Base-by-base conservation (phyloP, 2,329 filamentous ascomycete genomes). In the Trichoderma semiorbis region DNA sequence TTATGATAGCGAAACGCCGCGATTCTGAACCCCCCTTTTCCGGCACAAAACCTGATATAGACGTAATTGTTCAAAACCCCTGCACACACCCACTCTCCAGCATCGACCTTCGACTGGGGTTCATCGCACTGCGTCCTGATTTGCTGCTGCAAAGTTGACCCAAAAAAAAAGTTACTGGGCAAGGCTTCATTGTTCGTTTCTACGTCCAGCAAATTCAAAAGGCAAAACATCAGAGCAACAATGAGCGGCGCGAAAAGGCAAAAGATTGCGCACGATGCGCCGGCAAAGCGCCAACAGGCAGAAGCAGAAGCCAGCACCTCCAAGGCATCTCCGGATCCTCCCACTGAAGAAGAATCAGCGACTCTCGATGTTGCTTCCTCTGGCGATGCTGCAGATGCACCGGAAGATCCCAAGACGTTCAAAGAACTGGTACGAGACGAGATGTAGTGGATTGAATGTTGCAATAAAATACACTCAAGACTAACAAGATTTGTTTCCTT, bases 341-440 rank as follows among this genome's bases (percentile, higher is more conserved):
- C 75, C 18, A 73, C 74, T 8, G 79, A 80, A 67, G 80, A 81
- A 70, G 78, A 80, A 69, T 82, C 80, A 4, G 78, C 76, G 14
- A 82, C 81, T 50, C 43, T 81, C 53, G 80, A 83, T 55, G 77
- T 72, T 18, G 75, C 79, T 32, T 78, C 79, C 1, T 75, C 77
- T 10, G 79, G 80, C 60, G 81, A 80, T 57, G 72, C 77, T 2
- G 69, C 75, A 32, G 78, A 81, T n/a, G 72, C 74, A 2, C 70
- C 76, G 30, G 78, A 81, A n/a, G 70, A 76, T 58, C 78, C 78
- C 57, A 91, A 91, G 82, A 89, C 89, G 0, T 93, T 93, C 77
- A 89, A 87, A 69, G 91, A 93, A 39, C 80, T 93, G 58, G 86
- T 88, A 79, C 34, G 82, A 60, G 18, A 43, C n/a, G 8, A n/a